phyloP scores from a whole-genome alignment of 345 rosid species.

The Syzygium aqueum region DNA sequence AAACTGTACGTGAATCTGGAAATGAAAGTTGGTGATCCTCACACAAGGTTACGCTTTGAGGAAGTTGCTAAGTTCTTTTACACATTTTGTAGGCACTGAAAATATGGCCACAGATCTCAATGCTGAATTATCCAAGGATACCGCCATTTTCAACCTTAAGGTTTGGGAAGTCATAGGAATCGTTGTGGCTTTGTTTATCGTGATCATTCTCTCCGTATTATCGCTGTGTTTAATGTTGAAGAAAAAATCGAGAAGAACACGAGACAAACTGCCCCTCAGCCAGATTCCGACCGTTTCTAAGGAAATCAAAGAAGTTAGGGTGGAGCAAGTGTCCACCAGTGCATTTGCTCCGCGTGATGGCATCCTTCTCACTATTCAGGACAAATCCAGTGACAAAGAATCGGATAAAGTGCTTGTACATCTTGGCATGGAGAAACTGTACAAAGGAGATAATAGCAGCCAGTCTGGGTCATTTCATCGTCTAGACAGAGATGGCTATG shows the following conservation, averaged over 20 bases:
- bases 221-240: conserved; percentile 61
- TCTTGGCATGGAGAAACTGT: conserved; percentile 57
- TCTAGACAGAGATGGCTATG: conserved; percentile 46
- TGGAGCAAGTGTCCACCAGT: conserved; percentile 60
- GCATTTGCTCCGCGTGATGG: conserved; percentile 67
- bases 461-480: conserved; percentile 53
- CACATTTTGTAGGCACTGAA: conserved; percentile 19
- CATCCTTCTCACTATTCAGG: conserved; percentile 63
- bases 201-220: conserved; percentile 59
- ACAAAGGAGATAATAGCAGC: conserved; percentile 47
- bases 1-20: background rate
- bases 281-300: conserved; percentile 79
- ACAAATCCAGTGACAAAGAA: conserved; percentile 52
- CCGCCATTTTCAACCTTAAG: conserved; percentile 59
- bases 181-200: conserved; percentile 58
- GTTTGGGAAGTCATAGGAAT: conserved; percentile 88
- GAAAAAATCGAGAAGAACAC: conserved; percentile 57
- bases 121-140: conserved; percentile 57
- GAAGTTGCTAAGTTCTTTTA: conserved; percentile 3
- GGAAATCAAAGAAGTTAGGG: conserved; percentile 88
- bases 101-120: conserved; percentile 63
- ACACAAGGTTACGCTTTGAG: background rate
- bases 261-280: conserved; percentile 39
- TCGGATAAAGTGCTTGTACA: conserved; percentile 79
- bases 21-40: background rate